Evolutionary conservation across 83 land plant species (phyloP), one percentile per base, ranked within the genome.

Genomic region (Thuja plicata): DNA sequence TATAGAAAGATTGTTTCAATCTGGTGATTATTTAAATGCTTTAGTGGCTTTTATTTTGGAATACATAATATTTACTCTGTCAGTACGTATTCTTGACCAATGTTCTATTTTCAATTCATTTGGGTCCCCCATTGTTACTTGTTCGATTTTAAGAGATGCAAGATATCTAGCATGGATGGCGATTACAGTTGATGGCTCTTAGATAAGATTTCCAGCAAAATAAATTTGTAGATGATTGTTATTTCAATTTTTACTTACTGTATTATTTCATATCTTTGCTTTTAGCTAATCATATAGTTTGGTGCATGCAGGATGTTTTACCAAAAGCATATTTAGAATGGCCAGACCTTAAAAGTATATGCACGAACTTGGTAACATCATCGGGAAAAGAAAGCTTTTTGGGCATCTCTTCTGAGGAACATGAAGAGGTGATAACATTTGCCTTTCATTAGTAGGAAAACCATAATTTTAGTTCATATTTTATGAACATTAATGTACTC

Each of bases 261-360:
- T 81, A 8, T 81, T 24, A 43, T 12, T 83, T 46, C 12, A 46
- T 46, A 11, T 2, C 54, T 46, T 83, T 12, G 17, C 10, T n/a
- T 83, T 45, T 43, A 82, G 85, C 48, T 82, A 45, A 82, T 82
- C 13, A 27, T 45, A 9, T 17, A 83, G 3, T 46, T 45, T 46
- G 54, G 32, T 45, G 0, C 10, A 83, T 45, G 46, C 85, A 83
- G 55, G 85, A 82, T 82, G 15, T 54, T 10, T 82, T 82, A 45
- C 85, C 54, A 45, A 82, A 82, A 82, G 34, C n/a, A 46, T 50
- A 82, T 82, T 43, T 82, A 40, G 85, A 82, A 45, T 82, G 34
- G 48, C 85, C 85, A 9, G 85, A 82, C 50, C 85, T 82, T n/a
- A 45, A 82, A 82, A 46, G 54, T 45, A 27, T 82, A 46, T 82